Evolutionary conservation across 768 basidiomycete genomes (phyloP).

Genomic region (Calvatia gigantea): DNA sequence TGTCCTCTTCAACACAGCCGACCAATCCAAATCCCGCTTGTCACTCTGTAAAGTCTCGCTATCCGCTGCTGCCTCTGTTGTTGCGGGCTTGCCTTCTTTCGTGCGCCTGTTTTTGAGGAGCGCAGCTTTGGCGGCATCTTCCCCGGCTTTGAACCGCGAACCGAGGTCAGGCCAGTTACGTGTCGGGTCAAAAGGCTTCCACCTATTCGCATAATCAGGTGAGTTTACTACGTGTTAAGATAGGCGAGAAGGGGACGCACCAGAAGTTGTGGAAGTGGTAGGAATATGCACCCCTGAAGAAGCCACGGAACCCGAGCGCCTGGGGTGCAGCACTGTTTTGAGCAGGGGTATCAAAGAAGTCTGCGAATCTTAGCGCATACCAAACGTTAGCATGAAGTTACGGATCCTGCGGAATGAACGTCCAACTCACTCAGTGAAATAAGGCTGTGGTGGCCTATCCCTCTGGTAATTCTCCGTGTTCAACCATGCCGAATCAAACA

Average conservation of each 20-base stretch:
- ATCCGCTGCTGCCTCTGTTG: conserved; percentile 18
- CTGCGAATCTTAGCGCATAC: conserved; percentile 54
- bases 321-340: conserved; percentile 74
- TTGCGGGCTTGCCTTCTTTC: conserved; percentile 24
- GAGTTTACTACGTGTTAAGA: background rate
- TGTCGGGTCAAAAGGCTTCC: conserved; percentile 86
- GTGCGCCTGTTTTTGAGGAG: too few species aligned
- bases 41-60: conserved; percentile 32
- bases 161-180: conserved; percentile 94
- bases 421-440: conserved; percentile 76
- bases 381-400: background rate
- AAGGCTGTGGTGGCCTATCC: conserved; percentile 90
- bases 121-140: conserved; percentile 54
- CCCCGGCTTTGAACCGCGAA: conserved; percentile 68
- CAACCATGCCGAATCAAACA: conserved; percentile 94
- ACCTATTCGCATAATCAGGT: conserved; percentile 48
- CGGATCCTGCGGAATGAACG: too few species aligned
- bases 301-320: conserved; percentile 83
- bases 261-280: conserved; percentile 96
- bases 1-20: conserved; percentile 87
- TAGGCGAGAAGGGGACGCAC: conserved; percentile 37
- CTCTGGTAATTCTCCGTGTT: conserved; percentile 88
- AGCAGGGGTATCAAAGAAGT: conserved; percentile 77
- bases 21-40: conserved; percentile 81
- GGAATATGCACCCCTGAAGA: conserved; percentile 90